Evolutionary conservation across 2,329 filamentous ascomycete species (phyloP).

Genomic region (Stachybotrys echinatus): DNA sequence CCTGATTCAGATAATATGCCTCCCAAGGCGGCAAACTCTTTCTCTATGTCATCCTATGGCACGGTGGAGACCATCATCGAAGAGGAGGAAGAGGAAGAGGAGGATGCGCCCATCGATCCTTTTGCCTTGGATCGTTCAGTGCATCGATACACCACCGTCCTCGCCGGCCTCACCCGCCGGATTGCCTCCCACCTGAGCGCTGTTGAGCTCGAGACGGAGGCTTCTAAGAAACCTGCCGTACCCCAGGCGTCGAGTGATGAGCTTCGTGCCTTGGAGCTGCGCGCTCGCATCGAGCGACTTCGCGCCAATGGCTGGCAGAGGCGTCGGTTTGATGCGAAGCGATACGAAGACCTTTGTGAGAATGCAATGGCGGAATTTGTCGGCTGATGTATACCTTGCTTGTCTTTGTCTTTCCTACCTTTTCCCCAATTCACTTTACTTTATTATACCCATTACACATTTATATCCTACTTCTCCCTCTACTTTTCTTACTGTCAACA

Average conservation of each 20-base stretch:
- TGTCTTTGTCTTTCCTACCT: background rate
- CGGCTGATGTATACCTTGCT: background rate
- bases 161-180: conserved; percentile 42
- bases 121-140: conserved; percentile 37
- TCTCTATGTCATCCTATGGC: conserved; percentile 5
- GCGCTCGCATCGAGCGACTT: conserved; percentile 48
- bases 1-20: background rate
- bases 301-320: conserved; percentile 50
- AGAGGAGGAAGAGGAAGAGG: background rate
- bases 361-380: conserved; percentile 41
- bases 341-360: conserved; percentile 49
- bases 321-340: conserved; percentile 46
- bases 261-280: conserved; percentile 34
- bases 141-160: conserved; percentile 44
- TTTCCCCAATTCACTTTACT: background rate
- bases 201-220: conserved; percentile 34
- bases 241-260: conserved; percentile 24
- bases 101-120: conserved; percentile 17
- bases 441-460: background rate
- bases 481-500: background rate
- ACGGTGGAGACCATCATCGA: background rate
- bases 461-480: background rate
- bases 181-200: conserved; percentile 41
- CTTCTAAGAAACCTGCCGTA: conserved; percentile 15
- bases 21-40: conserved; percentile 1